Base-by-base conservation (phyloP, 805 yeast species). In the Candida adriatica region DNA sequence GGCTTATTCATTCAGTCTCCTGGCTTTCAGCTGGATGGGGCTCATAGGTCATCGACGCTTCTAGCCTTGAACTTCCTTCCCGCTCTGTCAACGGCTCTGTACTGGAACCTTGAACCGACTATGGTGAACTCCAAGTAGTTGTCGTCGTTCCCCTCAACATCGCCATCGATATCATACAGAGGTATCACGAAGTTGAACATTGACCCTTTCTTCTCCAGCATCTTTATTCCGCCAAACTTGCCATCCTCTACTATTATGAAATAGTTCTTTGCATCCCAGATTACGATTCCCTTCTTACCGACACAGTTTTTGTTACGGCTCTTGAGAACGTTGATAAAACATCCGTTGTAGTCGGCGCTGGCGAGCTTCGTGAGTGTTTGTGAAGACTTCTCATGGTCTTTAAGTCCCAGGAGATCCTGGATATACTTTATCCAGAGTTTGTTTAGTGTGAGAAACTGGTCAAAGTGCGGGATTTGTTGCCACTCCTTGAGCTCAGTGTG, bases 11-110 rank as follows among this genome's bases (percentile, higher is more conserved):
- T 19, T 8, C 8, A 8, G 22, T 19, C 11, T 19, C 10, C 11
- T 8, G 22, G 22, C 24, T 21, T n/a, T n/a, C n/a, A n/a, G n/a
- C n/a, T n/a, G n/a, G n/a, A n/a, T n/a, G n/a, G n/a, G n/a, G n/a
- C n/a, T n/a, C 29, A 33, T 17, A 75, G 46, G 49, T 77, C 82
- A 37, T 73, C 80, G 22, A 83, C 85, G 19, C 73, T 70, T 43
- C 80, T 92, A 36, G 77, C 72, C 59, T 88, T 88, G 64, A 86
- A 86, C 61, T 88, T 86, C 46, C 82, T 73, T 16, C 79, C 83
- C 0, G 94, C 75, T 36, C 97, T 66, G 46, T 88, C 96, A 8
- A 74, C 73, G 25, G 88, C 67, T 52, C 94, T 68, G 38, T 78
- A 71, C 38, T 76, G 74, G 43, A 88, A 70, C 37, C 96, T 62